Conservation (phyloP, 768 basidiomycete species). For the Boletus rex-veris region DNA sequence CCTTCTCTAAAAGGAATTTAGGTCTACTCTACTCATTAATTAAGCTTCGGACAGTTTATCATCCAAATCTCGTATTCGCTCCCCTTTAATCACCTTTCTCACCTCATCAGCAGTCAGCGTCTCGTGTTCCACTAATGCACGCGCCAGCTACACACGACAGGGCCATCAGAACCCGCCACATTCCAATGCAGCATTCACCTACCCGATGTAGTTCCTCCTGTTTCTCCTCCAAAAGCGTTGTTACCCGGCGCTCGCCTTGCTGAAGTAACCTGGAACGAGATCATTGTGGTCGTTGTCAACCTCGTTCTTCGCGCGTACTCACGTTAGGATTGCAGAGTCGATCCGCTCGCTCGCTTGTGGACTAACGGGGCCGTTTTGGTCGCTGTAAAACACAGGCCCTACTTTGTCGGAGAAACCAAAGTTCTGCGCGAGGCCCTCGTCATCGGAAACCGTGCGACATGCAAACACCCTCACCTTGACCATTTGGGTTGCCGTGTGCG, state of each 20-base stretch:
- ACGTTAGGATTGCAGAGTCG: slow-evolving; percentile 83
- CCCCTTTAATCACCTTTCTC: slow-evolving; percentile 76
- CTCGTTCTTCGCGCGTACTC: slow-evolving; percentile 29
- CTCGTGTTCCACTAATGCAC: slow-evolving; percentile 92
- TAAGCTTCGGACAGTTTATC: too few relatives aligned
- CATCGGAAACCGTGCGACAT: not conserved
- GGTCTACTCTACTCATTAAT: not conserved
- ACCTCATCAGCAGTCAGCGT: slow-evolving; percentile 88
- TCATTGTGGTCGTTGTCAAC: too few relatives aligned
- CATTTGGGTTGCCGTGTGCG: slow-evolving; percentile 77
- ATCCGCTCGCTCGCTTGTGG: slow-evolving; percentile 78
- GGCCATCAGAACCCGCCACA: not conserved
- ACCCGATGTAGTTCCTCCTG: slow-evolving; percentile 76
- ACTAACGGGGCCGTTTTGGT: slow-evolving; percentile 67
- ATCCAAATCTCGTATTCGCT: slow-evolving; percentile 67
- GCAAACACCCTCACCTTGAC: slow-evolving; percentile 62
- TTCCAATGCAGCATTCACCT: slow-evolving; percentile 19
- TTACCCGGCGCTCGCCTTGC: slow-evolving; percentile 65
- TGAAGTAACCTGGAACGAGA: slow-evolving; percentile 53
- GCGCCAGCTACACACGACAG: slow-evolving; percentile 59
- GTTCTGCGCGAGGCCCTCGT: slow-evolving; percentile 38
- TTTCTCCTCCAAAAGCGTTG: slow-evolving; percentile 57
- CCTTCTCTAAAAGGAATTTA: not conserved
- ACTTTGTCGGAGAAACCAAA: slow-evolving; percentile 78
- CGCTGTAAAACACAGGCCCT: slow-evolving; percentile 80